Conservation (phyloP, 345 rosid genomes). For the Aegle marmelos region DNA sequence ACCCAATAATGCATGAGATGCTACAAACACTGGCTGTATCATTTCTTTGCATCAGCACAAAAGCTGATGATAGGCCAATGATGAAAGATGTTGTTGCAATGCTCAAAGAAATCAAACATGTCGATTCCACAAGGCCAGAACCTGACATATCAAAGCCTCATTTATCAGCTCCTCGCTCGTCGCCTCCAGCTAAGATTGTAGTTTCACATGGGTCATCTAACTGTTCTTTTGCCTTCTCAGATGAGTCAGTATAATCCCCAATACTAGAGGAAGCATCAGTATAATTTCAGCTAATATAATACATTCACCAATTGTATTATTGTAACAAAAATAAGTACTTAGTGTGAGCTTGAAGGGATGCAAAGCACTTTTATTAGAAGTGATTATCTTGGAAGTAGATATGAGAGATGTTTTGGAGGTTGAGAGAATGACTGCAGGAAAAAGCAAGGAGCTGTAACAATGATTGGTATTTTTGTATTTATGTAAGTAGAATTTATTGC, state of each 20-base stretch:
- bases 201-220: conserved; percentile 69
- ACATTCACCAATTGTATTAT: neutral
- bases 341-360: neutral
- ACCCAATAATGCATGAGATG: conserved; percentile 87
- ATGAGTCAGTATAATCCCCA: conserved; percentile 46
- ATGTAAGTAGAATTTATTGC: conserved; percentile 30
- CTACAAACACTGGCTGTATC: conserved; percentile 89
- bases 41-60: conserved; percentile 62
- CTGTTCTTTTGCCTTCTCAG: conserved; percentile 74
- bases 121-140: conserved; percentile 45
- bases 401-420: conserved; percentile 13
- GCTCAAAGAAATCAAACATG: conserved; percentile 78
- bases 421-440: conserved; percentile 21
- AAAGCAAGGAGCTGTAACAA: conserved; percentile 29
- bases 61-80: conserved; percentile 60
- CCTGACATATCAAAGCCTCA: conserved; percentile 38
- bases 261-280: neutral
- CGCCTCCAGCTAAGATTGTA: conserved; percentile 42
- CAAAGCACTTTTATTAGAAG: neutral
- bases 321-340: conserved; percentile 11
- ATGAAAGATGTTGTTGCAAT: conserved; percentile 94
- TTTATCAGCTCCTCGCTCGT: conserved; percentile 17
- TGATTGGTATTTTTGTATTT: conserved; percentile 31
- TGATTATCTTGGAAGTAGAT: conserved; percentile 13
- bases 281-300: neutral